Evolutionary conservation across 805 yeast species (phyloP), one percentile per base, ranked within the genome.

Genomic region (Sugiyamaella valdiviana): DNA sequence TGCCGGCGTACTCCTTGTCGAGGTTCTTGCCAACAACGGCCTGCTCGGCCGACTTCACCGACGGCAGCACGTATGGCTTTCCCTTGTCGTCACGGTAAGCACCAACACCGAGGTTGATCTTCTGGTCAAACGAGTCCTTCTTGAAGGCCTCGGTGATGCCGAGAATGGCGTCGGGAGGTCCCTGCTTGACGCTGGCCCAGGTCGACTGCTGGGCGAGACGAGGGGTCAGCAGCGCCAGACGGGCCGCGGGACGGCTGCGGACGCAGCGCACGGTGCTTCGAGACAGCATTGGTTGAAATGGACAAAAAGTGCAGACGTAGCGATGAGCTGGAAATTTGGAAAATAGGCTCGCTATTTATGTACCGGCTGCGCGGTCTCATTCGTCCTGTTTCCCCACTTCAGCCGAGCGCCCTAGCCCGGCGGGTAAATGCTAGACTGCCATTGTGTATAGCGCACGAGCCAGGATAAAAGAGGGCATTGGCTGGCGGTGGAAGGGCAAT

Each of bases 21-120:
- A 73, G 73, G 58, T 73, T 75, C 53, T 71, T 60, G 55, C 67
- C 74, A 50, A 71, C 65, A 49, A 82, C 66, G 17, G 70, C 64
- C 45, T 67, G 59, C 64, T 82, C 91, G 39, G 90, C 91, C 59
- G 73, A 70, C 59, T 74, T 72, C 52, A 87, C 87, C 24, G 85
- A 73, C 15, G 95, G 90, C 57, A 90, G 75, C 49, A 91, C 83
- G 78, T 86, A 88, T 42, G 98, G 97, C 65, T 82, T 79, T 42
- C 98, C 98, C 7, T 68, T 58, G 64, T 83, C 80, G 66, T 89
- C 95, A 65, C 98, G 78, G 73, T 91, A 91, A n/a, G 98, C 91
- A 46, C 98, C 95, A 17, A 84, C 89, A 51, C 93, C 91, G 57
- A 85, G 71, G 57, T 76, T 75, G 57, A 76, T 67, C 63, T 79